Evolutionary conservation across 208 protist species (phyloP), one percentile per base, ranked within the genome.

Genomic region (Acanthamoeba sp.): DNA sequence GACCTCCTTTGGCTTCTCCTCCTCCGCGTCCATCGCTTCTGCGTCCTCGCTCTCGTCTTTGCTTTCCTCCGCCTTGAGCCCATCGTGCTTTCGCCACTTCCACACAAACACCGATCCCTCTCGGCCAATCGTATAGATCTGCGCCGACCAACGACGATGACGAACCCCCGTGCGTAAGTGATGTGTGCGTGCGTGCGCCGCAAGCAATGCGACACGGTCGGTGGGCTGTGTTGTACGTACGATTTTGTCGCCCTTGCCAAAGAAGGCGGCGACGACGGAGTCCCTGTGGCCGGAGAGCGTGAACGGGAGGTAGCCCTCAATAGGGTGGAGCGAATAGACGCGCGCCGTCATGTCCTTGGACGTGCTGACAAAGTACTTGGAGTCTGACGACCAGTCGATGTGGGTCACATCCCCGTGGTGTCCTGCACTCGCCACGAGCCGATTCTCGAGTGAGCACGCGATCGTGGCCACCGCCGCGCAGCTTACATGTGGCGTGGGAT

Each of bases 341-440:
- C 95, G 73, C 9, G 95, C 93, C 1, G 95, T 96, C 73, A 97
- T 24, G 95, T 98, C 97, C 10, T 52, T 27, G 20, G 89, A 95
- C 55, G 95, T 95, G 20, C 93, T 94, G 14, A 97, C 27, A 71
- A 98, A 95, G 87, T 55, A 97, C 71, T 92, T 42, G 18, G 96
- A 97, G 80, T 98, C 97, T 6, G 90, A 38, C 0, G 94, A 95
- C 97, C 97, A 98, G 40, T 95, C 78, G 59, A 98, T 50, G 92
- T 52, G 91, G n/a, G 91, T 90, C 45, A 98, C 95, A 20, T 98
- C 95, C 42, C 97, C 97, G 32, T 95, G 64, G 73, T 98, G 97
- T 36, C 96, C 96, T 7, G 10, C 40, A 32, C 0, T 24, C 29
- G 32, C 71, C 73, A 48, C n/a, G 22, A 40, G 10, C 7, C 29